Percentiles rank a stretch among this genome's conserved stretches.
phyloP scores from a whole-genome alignment of 2,329 filamentous ascomycete genomes.

The Blumeria graminis region DNA sequence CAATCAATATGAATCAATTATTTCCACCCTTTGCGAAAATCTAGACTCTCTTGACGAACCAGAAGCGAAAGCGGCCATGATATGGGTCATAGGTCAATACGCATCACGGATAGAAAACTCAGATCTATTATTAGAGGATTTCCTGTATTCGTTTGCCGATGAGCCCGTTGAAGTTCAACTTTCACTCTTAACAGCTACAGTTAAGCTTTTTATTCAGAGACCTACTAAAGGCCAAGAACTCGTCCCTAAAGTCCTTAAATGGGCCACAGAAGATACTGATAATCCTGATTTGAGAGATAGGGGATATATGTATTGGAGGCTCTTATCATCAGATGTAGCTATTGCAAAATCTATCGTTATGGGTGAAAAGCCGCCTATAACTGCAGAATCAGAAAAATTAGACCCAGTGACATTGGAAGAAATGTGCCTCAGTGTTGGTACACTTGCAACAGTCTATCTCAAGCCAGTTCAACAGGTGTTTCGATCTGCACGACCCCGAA shows the following conservation, averaged over 20 bases:
- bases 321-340: constrained; percentile 76
- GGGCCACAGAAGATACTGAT: constrained; percentile 98
- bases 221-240: constrained; percentile 85
- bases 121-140: constrained; percentile 81
- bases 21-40: constrained; percentile 83
- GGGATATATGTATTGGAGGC: constrained; percentile 98
- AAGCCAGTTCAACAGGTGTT: constrained; percentile 97
- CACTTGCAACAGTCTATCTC: constrained; percentile 86
- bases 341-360: constrained; percentile 77
- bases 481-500: constrained; percentile 59
- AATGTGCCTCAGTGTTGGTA: constrained; percentile 90
- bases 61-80: constrained; percentile 94
- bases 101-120: constrained; percentile 94
- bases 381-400: constrained; percentile 82
- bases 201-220: constrained; percentile 92
- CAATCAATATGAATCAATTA: constrained; percentile 96
- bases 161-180: constrained; percentile 92
- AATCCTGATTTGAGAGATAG: constrained; percentile 89
- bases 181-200: constrained; percentile 79
- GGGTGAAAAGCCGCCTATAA: constrained; percentile 92
- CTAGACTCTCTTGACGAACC: constrained; percentile 91
- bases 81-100: constrained; percentile 98
- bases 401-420: constrained; percentile 83
- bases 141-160: constrained; percentile 78
- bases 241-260: constrained; percentile 86